These are phyloP conservation scores for Cyclotella baltica DNA, from an alignment of 108 stramenopile genomes.

Conservation along the genomic window DNA sequence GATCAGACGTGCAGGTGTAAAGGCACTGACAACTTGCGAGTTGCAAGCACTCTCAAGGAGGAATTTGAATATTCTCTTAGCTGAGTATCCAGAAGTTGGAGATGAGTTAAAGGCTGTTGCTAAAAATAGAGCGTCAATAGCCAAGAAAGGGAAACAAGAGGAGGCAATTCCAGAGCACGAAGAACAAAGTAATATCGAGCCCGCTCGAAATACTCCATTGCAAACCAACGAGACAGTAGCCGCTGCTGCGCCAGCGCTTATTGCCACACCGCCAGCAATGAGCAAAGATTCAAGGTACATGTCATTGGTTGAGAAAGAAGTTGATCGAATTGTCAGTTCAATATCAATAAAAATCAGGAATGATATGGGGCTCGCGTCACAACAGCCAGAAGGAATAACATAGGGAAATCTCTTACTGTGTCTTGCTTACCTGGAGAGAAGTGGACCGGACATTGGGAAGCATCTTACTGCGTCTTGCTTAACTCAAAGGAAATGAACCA, in stretches of 20 bases:
- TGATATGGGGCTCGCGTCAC: constrained; percentile 3
- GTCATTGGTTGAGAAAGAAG: constrained; percentile 8
- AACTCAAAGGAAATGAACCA: too few relatives aligned
- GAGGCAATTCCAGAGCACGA: background rate
- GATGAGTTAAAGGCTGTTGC: constrained; percentile 52
- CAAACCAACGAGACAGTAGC: background rate
- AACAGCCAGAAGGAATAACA: background rate
- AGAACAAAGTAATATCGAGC: too few relatives aligned
- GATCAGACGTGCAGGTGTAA: constrained; percentile 46
- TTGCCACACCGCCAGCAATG: background rate
- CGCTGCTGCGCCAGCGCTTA: background rate
- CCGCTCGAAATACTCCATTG: too few relatives aligned
- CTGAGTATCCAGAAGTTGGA: constrained; percentile 48
- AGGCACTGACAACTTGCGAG: constrained; percentile 41
- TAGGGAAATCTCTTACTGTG: background rate
- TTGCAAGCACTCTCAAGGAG: constrained; percentile 37
- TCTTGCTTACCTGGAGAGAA: too few relatives aligned
- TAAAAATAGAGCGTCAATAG: constrained; percentile 24
- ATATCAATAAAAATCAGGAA: constrained; percentile 17
- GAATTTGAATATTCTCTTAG: constrained; percentile 40
- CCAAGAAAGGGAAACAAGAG: constrained; percentile 14
- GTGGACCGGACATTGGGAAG: too few relatives aligned
- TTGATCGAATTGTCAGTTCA: constrained; percentile 15
- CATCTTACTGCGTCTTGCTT: too few relatives aligned
- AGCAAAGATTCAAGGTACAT: constrained; percentile 5